Evolutionary conservation across 352 stramenopile genomes (phyloP).

Genomic region (Pythium oligandrum): DNA sequence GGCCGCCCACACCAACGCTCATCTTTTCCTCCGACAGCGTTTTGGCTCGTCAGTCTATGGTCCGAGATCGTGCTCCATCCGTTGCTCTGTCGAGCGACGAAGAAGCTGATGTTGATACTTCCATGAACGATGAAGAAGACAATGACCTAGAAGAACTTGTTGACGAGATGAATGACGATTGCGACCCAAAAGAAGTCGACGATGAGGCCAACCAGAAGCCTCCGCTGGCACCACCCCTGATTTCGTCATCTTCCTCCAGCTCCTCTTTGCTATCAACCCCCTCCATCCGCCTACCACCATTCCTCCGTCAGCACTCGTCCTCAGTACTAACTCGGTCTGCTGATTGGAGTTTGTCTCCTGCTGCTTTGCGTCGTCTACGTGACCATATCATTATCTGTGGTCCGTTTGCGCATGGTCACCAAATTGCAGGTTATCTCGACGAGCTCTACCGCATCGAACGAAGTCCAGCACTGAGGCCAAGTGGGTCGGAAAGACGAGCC

Average conservation of each 20-base stretch:
- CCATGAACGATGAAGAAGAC: background rate
- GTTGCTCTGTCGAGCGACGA: conserved; percentile 19
- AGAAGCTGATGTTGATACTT: conserved; percentile 7
- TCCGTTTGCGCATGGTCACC: conserved; percentile 27
- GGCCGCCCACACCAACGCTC: conserved; percentile 21
- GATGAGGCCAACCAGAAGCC: no score
- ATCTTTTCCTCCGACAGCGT: conserved; percentile 46
- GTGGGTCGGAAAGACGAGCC: background rate
- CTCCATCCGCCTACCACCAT: background rate
- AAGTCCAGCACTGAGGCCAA: no score
- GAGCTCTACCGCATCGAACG: conserved; percentile 31
- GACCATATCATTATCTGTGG: conserved; percentile 47
- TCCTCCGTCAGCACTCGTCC: no score
- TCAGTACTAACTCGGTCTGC: conserved; percentile 11
- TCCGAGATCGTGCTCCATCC: conserved; percentile 20
- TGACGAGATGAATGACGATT: no score
- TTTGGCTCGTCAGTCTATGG: conserved; percentile 41
- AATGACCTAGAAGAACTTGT: no score
- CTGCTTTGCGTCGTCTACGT: conserved; percentile 17
- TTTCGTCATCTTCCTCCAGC: no score
- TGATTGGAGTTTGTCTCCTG: conserved; percentile 15
- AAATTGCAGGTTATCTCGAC: conserved; percentile 39
- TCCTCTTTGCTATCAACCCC: background rate
- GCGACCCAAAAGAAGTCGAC: no score
- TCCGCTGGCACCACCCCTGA: no score